A percentile compares a stretch with the other conserved stretches of the same genome.
Evolutionary conservation across 306 rosid genomes (phyloP).

Genomic region (Crotalaria pallida): DNA sequence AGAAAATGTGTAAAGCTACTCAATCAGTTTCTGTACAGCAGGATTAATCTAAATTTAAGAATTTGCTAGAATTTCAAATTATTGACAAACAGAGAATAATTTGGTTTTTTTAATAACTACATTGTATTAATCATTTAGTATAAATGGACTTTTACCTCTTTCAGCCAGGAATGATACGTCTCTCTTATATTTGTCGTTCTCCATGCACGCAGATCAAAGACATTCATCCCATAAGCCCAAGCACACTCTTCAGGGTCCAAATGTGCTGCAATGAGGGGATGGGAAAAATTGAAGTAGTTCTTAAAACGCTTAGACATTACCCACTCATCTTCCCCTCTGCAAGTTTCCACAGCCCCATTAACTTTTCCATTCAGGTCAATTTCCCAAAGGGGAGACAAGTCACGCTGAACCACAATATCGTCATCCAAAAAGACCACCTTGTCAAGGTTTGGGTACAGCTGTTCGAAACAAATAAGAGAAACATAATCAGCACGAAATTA

Average conservation of each 20-base stretch:
- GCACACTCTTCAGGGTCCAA: conserved; percentile 96
- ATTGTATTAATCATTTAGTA: background rate
- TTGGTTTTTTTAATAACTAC: background rate
- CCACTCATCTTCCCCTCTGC: conserved; percentile 95
- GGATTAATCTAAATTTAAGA: background rate
- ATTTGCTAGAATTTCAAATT: background rate
- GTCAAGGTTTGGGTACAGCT: conserved; percentile 92
- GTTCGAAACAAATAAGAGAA: conserved; percentile 27
- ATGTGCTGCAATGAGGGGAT: conserved; percentile 60
- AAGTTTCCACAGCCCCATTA: conserved; percentile 97
- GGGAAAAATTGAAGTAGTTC: conserved; percentile 95
- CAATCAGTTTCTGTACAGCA: background rate
- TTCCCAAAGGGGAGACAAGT: conserved; percentile 88
- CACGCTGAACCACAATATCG: conserved; percentile 88
- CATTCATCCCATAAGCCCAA: conserved; percentile 99
- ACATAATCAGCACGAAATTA: conserved; percentile 35
- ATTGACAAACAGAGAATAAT: background rate
- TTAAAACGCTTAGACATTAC: conserved; percentile 90
- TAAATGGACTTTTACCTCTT: conserved; percentile 56
- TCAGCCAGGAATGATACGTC: conserved; percentile 88
- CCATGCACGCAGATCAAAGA: conserved; percentile 86
- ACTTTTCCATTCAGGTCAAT: conserved; percentile 87
- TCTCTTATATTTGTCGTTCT: conserved; percentile 73
- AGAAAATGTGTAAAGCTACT: background rate
- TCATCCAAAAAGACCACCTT: conserved; percentile 95